These are phyloP conservation scores for Ogataea siamensis DNA, from an alignment of 805 yeast genomes.

Conservation along the genomic window DNA sequence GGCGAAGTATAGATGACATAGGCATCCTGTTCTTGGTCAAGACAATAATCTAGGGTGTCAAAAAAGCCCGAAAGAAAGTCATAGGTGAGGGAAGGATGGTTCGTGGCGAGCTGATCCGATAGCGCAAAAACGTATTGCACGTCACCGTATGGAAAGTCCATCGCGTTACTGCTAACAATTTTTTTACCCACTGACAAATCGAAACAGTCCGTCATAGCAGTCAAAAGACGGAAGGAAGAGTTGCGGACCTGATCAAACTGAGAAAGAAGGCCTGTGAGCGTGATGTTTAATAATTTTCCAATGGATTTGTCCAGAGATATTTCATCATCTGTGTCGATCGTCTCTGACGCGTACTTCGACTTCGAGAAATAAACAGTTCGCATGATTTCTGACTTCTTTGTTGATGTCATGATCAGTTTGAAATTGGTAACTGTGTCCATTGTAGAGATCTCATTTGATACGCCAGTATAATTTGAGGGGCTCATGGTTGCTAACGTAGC, in stretches of 20 bases:
- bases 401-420: conserved; percentile 43
- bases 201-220: conserved; percentile 59
- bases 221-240: conserved; percentile 61
- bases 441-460: conserved; percentile 50
- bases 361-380: conserved; percentile 67
- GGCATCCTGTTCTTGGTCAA: conserved; percentile 35
- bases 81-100: conserved; percentile 58
- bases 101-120: conserved; percentile 53
- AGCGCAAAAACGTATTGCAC: conserved; percentile 57
- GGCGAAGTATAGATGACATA: conserved; percentile 59
- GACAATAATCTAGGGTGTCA: conserved; percentile 46
- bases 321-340: conserved; percentile 28
- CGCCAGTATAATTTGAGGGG: conserved; percentile 44
- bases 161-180: conserved; percentile 52
- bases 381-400: conserved; percentile 62
- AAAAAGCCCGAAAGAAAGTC: conserved; percentile 52
- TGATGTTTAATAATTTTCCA: conserved; percentile 61
- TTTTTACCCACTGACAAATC: conserved; percentile 58
- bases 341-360: conserved; percentile 38
- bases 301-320: conserved; percentile 39
- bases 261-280: conserved; percentile 66
- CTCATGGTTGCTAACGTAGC: conserved; percentile 40
- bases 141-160: conserved; percentile 67
- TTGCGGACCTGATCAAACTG: conserved; percentile 56
- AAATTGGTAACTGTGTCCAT: conserved; percentile 33